Evolutionary conservation across 177 flowering plant species (phyloP), one percentile per base, ranked within the genome.

Genomic region (Vitis hybrid): DNA sequence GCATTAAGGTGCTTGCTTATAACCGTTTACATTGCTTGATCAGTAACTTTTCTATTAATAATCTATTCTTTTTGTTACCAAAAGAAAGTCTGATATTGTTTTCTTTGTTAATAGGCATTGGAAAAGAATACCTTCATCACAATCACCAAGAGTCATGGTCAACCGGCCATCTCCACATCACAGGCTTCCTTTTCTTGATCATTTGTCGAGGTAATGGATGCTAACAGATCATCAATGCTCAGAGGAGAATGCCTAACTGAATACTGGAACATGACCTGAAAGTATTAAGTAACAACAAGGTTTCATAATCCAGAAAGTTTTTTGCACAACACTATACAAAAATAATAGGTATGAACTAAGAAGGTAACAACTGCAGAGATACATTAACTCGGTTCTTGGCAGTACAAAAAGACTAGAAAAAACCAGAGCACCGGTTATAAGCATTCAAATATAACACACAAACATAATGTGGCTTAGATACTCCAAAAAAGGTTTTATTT

Each of bases 191-290:
- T 71, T 11, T 72, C 87, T 73, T 72, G 76, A 53, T 81, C 85
- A 44, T 55, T 70, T 10, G 80, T 70, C 20, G 90, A 77, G 64
- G 61, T 72, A 62, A 88, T 65, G 2, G 95, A 83, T 71, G 83
- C 88, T 47, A 88, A 28, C 57, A 92, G 80, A 75, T 92, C 95
- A 51, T 90, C 92, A 57, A 95, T 72, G 75, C 75, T 84, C 49
- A 95, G 82, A 66, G 98, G 97, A 69, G 89, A 85, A 78, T 85
- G 89, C 47, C 97, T 88, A 58, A 79, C 97, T 28, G 66, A 76
- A 58, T 91, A 81, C 77, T 91, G 97, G 78, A 95, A 95, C 70
- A 94, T 70, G 31, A 95, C 80, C 97, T 95, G 88, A 74, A 77
- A 75, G 59, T 10, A 63, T 11, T n/a, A 20, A 53, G 62, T 10